Evolutionary conservation across 371 early-diverging fungal species (phyloP), one percentile per base, ranked within the genome.

Genomic region (Circinella minor): DNA sequence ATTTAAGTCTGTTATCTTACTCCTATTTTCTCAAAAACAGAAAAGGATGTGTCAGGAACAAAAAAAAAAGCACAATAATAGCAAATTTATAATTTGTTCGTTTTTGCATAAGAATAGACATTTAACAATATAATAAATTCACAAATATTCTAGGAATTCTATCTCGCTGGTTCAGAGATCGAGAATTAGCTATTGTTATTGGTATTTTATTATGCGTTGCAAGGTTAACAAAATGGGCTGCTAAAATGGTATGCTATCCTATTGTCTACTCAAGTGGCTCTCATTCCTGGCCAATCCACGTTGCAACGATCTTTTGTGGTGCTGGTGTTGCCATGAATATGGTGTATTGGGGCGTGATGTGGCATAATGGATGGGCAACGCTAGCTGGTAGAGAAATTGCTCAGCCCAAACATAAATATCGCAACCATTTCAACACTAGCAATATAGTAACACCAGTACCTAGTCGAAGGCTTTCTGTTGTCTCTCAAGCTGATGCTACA

Each of bases 151-250:
- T 20, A 66, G 83, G 76, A 10, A 77, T 83, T 38, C 36, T 83
- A 4, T 79, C 81, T 20, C 76, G 78, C 51, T 83, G 83, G 83
- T 83, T 83, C 61, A 70, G 83, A 51, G 78, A 83, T 57, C 74
- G 71, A 39, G 74, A 83, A 54, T 54, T 83, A 4, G 71, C 80
- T 4, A 74, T 81, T 36, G 69, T 83, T 8, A 67, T 83, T 37
- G 83, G 83, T 38, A 61, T 81, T 14, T 27, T 74, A 36, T 63
- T 83, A 3, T 76, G 68, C 46, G 66, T 72, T 47, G 79, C 83
- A 51, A 71, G 83, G 10, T 65, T 81, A 6, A 77, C 77, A 10
- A 79, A 83, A 71, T 83, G 74, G 69, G 68, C 69, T 10, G 83
- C 80, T 8, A 83, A 83, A 61, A 73, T 83, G 74, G 75, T 78